A percentile compares a stretch with the other conserved stretches of the same genome.
These are phyloP conservation scores for Dendrobium huoshanense DNA, from an alignment of 106 monocot genomes.

Conservation along the genomic window DNA sequence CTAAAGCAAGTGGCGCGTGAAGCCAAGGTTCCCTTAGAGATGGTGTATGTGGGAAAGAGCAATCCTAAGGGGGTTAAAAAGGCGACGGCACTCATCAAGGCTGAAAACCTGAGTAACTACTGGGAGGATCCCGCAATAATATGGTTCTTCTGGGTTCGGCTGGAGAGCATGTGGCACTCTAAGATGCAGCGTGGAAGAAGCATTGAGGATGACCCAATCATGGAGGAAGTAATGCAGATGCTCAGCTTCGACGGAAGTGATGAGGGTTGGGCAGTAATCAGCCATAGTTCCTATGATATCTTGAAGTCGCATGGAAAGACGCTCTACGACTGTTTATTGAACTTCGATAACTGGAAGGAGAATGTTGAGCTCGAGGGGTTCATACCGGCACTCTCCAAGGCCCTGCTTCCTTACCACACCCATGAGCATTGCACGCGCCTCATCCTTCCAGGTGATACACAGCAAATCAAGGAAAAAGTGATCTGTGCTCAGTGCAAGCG, in stretches of 20 bases:
- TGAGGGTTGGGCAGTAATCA: slow-evolving; percentile 74
- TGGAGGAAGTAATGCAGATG: slow-evolving; percentile 68
- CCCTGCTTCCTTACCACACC: slow-evolving; percentile 52
- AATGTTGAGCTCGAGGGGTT: slow-evolving; percentile 47
- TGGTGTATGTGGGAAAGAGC: slow-evolving; percentile 93
- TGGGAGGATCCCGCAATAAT: slow-evolving; percentile 62
- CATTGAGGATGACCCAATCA: slow-evolving; percentile 50
- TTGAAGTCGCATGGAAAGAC: slow-evolving; percentile 46
- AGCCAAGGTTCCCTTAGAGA: slow-evolving; percentile 42
- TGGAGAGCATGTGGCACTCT: slow-evolving; percentile 90
- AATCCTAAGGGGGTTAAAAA: slow-evolving; percentile 66
- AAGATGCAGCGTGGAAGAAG: slow-evolving; percentile 56
- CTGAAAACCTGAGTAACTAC: slow-evolving; percentile 59
- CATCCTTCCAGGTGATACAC: slow-evolving; percentile 57
- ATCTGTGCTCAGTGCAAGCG: slow-evolving; percentile 66
- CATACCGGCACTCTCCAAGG: slow-evolving; percentile 43
- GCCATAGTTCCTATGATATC: slow-evolving; percentile 40
- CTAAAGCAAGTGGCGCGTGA: slow-evolving; percentile 41
- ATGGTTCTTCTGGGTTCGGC: slow-evolving; percentile 85
- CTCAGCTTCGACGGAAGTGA: slow-evolving; percentile 78
- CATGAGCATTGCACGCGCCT: slow-evolving; percentile 74
- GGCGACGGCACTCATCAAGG: slow-evolving; percentile 14
- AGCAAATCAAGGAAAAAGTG: slow-evolving; percentile 42
- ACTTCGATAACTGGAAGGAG: slow-evolving; percentile 56
- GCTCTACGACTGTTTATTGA: slow-evolving; percentile 43